Percentiles rank a stretch among this genome's conserved stretches.
Evolutionary conservation across 768 basidiomycete species (phyloP).

Genomic region (Cubamyces sp.): DNA sequence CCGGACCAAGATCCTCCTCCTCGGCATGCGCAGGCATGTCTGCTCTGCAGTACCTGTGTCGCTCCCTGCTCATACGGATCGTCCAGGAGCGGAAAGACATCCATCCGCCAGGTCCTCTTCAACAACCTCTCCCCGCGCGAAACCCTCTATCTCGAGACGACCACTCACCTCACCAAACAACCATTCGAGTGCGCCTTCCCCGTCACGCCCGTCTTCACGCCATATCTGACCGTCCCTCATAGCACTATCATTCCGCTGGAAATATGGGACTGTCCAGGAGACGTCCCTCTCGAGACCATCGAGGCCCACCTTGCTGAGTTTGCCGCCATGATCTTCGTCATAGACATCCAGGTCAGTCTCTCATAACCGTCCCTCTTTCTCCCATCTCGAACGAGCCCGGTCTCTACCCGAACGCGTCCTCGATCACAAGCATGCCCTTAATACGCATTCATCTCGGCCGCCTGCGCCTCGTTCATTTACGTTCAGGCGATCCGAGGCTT

Average conservation of each 20-base stretch:
- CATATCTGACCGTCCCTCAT: conserved; percentile 15
- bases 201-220: not conserved
- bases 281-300: conserved; percentile 78
- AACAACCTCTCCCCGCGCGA: conserved; percentile 81
- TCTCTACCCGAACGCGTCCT: not conserved
- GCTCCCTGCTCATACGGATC: not conserved
- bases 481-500: not conserved
- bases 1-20: conserved; percentile 71
- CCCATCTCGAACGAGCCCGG: not conserved
- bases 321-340: conserved; percentile 87
- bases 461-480: not conserved
- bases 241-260: conserved; percentile 93
- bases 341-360: conserved; percentile 84
- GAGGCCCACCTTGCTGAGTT: conserved; percentile 78
- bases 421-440: not conserved
- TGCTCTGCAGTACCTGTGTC: not conserved
- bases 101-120: conserved; percentile 91
- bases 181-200: conserved; percentile 75
- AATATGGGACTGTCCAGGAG: conserved; percentile 95
- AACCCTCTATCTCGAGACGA: conserved; percentile 88
- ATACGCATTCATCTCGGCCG: not conserved
- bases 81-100: conserved; percentile 87
- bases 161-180: conserved; percentile 75
- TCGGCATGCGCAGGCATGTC: conserved; percentile 71
- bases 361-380: not conserved